phyloP scores from a whole-genome alignment of 495 filamentous ascomycete genomes.

The Venustampulla echinocandica region DNA sequence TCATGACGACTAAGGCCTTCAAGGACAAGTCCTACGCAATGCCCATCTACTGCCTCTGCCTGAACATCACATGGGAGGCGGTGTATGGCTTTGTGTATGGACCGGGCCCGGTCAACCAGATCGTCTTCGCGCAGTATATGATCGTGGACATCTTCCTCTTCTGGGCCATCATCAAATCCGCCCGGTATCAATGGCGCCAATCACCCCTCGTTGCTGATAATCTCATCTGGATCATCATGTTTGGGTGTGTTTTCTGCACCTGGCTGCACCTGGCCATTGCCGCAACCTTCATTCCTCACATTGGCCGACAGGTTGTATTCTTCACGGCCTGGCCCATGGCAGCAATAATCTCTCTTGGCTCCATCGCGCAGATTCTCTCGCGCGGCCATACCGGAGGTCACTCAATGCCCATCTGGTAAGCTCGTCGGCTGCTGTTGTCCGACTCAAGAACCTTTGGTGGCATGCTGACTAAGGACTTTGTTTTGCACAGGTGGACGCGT shows the following conservation, averaged over 20 bases:
- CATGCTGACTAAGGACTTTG: neutral
- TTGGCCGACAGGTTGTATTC: neutral
- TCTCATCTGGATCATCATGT: neutral
- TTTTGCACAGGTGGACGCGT: neutral
- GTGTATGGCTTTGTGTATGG: neutral
- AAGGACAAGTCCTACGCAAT: constrained; percentile 2
- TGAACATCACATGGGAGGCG: neutral
- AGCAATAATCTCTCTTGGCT: neutral
- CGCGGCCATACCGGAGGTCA: neutral
- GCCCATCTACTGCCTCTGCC: constrained; percentile 2
- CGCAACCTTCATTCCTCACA: neutral
- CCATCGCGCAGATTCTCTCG: neutral
- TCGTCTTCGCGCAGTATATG: constrained; percentile 1
- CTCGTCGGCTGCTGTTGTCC: neutral
- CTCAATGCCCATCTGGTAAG: neutral
- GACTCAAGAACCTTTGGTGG: neutral
- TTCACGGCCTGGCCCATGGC: neutral
- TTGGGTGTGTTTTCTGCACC: neutral
- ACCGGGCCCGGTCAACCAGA: constrained; percentile 1
- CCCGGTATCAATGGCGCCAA: neutral
- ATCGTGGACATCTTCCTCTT: constrained; percentile 1
- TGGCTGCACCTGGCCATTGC: neutral
- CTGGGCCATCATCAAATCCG: neutral
- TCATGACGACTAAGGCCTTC: neutral
- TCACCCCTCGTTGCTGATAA: neutral